Base-by-base conservation (phyloP, 179 eudicot genomes). In the Vitellaria paradoxa region DNA sequence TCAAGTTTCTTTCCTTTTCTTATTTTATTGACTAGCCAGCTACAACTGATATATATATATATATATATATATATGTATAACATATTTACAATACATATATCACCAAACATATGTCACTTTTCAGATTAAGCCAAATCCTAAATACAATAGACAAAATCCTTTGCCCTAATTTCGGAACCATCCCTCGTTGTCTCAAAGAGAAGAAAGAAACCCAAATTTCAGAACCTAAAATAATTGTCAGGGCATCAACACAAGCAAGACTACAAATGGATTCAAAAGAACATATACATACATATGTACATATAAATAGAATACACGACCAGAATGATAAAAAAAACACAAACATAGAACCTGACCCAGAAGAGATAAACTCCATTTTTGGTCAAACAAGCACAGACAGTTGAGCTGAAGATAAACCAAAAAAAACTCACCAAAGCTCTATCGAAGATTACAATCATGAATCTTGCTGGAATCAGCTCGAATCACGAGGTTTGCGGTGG, bases 391-490 rank as follows among this genome's bases (percentile, higher is more conserved):
- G 11, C n/a, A 20, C 30, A 67, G 23, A 1, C 42, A 74, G 56
- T 1, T 6, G 24, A 65, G 59, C 24, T 17, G 3, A 9, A 10
- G 63, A 52, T 12, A 55, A 20, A 7, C 20, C 42, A 13, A 55
- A 30, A 55, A 63, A 30, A 66, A 63, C 78, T 65, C 37, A 76
- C 78, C 72, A 40, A 74, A 21, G 1, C 13, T 70, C n/a, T 52
- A 40, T 30, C 13, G 65, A 76, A 20, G 64, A 76, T 37, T 53
- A 30, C 6, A 20, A 15, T 20, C 72, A 76, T 20, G 55, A 66
- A 55, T 66, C 72, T 53, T 76, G 49, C 30, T 55, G n/a, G 72
- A 76, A 66, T 65, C 72, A 14, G 40, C 78, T 7, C 72, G 71
- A 75, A 65, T 65, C 52, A 2, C 71, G 52, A 37, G 55, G 74